These are phyloP conservation scores for Edaphochlamys debaryana DNA, from an alignment of 139 green algal species.

Conservation along the genomic window DNA sequence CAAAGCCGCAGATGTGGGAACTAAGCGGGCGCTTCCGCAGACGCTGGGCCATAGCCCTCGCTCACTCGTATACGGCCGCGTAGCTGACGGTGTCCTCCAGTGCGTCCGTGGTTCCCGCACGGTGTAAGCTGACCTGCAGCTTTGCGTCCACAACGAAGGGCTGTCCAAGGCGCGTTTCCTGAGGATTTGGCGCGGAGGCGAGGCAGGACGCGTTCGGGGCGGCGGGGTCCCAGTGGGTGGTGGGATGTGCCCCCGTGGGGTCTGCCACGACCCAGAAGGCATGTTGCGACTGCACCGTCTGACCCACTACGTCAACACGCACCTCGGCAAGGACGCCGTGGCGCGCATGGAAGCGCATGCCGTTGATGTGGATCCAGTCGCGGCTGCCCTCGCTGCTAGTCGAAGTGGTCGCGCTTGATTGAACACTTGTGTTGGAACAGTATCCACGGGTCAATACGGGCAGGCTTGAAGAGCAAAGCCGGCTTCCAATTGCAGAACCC, in stretches of 20 bases:
- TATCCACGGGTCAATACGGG: too few relatives aligned
- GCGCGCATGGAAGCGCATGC: slow-evolving; percentile 39
- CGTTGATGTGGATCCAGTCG: slow-evolving; percentile 41
- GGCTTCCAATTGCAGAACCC: too few relatives aligned
- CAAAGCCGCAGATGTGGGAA: neutral
- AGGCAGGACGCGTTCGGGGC: neutral
- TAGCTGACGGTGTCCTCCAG: slow-evolving; percentile 49
- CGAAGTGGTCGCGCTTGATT: too few relatives aligned
- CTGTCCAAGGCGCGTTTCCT: slow-evolving; percentile 49
- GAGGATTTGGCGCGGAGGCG: neutral
- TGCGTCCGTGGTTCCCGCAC: slow-evolving; percentile 24
- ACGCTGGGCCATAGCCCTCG: too few relatives aligned
- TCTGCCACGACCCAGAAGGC: too few relatives aligned
- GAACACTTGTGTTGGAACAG: too few relatives aligned
- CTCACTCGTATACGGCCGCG: slow-evolving; percentile 41
- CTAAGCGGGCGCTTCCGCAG: too few relatives aligned
- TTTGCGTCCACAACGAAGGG: slow-evolving; percentile 43
- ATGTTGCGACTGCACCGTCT: too few relatives aligned
- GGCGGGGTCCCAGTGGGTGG: neutral
- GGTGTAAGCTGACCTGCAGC: slow-evolving; percentile 19
- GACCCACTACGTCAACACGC: too few relatives aligned
- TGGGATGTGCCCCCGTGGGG: neutral
- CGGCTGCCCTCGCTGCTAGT: neutral
- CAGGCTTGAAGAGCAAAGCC: too few relatives aligned
- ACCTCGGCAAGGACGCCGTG: slow-evolving; percentile 49